phyloP scores from a whole-genome alignment of 2,329 filamentous ascomycete species.

The Cladorrhinum sp. region DNA sequence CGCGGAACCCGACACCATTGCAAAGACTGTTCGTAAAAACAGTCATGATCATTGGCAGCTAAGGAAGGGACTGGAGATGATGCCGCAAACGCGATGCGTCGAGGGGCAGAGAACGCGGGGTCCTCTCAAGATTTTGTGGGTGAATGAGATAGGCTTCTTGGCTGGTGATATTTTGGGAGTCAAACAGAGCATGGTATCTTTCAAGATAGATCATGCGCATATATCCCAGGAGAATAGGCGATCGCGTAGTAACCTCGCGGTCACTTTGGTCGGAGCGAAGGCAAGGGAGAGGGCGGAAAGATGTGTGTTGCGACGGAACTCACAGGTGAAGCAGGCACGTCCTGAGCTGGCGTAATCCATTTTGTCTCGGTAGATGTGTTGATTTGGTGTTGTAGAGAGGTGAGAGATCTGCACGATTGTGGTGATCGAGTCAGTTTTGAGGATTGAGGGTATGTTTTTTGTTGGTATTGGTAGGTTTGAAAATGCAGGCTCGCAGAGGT shows the following conservation, averaged over 20 bases:
- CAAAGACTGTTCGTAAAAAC: neutral
- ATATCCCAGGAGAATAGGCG: constrained; percentile 4
- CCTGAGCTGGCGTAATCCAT: constrained; percentile 37
- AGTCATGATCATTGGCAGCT: neutral
- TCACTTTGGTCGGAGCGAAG: constrained; percentile 23
- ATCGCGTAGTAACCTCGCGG: constrained; percentile 18
- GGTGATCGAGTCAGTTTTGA: constrained; percentile 22
- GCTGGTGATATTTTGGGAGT: constrained; percentile 2
- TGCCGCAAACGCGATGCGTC: neutral
- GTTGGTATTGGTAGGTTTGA: constrained; percentile 25
- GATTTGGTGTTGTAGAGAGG: constrained; percentile 15
- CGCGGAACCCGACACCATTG: neutral
- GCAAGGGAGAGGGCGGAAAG: constrained; percentile 21
- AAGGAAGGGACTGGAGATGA: neutral
- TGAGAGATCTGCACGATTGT: constrained; percentile 12
- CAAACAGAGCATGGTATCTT: constrained; percentile 9
- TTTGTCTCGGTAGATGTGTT: constrained; percentile 11
- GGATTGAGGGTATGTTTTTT: constrained; percentile 17
- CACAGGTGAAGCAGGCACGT: constrained; percentile 51
- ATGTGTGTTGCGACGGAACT: constrained; percentile 32
- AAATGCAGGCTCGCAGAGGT: constrained; percentile 11
- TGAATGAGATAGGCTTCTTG: neutral
- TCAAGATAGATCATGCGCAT: constrained; percentile 9
- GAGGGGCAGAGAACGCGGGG: neutral
- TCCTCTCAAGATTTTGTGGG: neutral